Conservation (phyloP, 139 green algal species). For the Nannochloris sp. region DNA sequence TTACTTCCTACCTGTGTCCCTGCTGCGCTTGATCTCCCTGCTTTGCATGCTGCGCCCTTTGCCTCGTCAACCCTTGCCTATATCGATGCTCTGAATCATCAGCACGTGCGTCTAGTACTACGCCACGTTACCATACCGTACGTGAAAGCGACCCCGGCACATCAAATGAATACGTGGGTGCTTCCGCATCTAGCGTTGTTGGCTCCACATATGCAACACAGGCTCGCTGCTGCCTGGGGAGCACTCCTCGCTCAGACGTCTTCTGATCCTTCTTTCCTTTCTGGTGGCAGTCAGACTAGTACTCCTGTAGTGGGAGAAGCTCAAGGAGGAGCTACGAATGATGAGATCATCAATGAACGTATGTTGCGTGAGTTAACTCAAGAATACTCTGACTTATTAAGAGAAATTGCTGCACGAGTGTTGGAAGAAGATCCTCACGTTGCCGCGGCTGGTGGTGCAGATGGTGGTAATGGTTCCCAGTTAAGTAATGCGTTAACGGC, state of each 20-base stretch:
- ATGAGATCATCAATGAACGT: slow-evolving; percentile 55
- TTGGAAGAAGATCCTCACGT: not conserved
- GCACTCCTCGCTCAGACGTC: not conserved
- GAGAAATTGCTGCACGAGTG: slow-evolving; percentile 9
- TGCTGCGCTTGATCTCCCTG: slow-evolving; percentile 3
- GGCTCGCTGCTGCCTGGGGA: not conserved
- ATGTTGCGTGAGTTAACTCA: slow-evolving; percentile 58
- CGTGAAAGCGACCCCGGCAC: slow-evolving; percentile 2
- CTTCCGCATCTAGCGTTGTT: slow-evolving; percentile 28
- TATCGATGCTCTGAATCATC: slow-evolving; percentile 36
- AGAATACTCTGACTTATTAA: slow-evolving; percentile 53
- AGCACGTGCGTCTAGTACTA: slow-evolving; percentile 52
- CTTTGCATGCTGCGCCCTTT: not conserved
- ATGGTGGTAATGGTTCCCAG: not conserved
- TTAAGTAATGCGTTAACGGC: not conserved
- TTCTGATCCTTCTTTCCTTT: not conserved
- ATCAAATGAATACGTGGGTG: slow-evolving; percentile 26
- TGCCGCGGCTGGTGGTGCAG: not conserved
- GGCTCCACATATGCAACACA: slow-evolving; percentile 40
- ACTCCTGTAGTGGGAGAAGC: not conserved
- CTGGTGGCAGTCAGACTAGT: not conserved
- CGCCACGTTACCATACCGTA: slow-evolving; percentile 52
- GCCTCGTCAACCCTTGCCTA: not conserved
- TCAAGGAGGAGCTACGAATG: slow-evolving; percentile 25
- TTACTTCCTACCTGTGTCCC: slow-evolving; percentile 14